These are phyloP conservation scores for Yamadazyma sp. DNA, from an alignment of 805 yeast species.

Conservation along the genomic window DNA sequence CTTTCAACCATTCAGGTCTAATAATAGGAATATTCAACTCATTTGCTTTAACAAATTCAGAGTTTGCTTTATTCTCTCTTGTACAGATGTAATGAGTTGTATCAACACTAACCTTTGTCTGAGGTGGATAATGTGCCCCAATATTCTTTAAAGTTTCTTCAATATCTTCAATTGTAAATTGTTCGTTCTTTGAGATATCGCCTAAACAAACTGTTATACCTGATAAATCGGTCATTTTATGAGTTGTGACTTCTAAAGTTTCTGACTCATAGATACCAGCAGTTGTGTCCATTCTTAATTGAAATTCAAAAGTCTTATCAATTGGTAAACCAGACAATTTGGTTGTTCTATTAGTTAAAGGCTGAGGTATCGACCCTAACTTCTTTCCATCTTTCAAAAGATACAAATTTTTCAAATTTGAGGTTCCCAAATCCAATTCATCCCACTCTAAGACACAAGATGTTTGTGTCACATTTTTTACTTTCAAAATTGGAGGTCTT, in stretches of 20 bases:
- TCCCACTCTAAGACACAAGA: slow-evolving; percentile 96
- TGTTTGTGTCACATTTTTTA: slow-evolving; percentile 86
- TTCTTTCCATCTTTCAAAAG: slow-evolving; percentile 72
- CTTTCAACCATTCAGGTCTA: slow-evolving; percentile 95
- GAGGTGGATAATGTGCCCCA: slow-evolving; percentile 73
- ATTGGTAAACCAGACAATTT: slow-evolving; percentile 90
- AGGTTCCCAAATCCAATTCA: slow-evolving; percentile 74
- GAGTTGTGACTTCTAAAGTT: slow-evolving; percentile 69
- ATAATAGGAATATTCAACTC: slow-evolving; percentile 89
- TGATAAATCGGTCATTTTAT: slow-evolving; percentile 90
- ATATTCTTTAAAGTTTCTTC: slow-evolving; percentile 60
- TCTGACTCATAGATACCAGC: slow-evolving; percentile 84
- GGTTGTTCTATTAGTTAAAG: slow-evolving; percentile 72
- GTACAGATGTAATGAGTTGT: slow-evolving; percentile 92
- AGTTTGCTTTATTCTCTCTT: slow-evolving; percentile 53
- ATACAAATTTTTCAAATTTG: slow-evolving; percentile 70
- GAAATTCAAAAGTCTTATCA: slow-evolving; percentile 77
- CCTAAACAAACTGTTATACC: slow-evolving; percentile 94
- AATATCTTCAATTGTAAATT: slow-evolving; percentile 49
- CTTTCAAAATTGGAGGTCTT: slow-evolving; percentile 60
- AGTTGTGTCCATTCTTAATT: slow-evolving; percentile 77
- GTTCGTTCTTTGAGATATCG: slow-evolving; percentile 58
- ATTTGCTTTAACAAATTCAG: slow-evolving; percentile 74
- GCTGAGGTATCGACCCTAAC: slow-evolving; percentile 81
- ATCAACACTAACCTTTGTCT: slow-evolving; percentile 72